Conservation (phyloP, 2,329 filamentous ascomycete species). For the Hymenoscyphus repandus region DNA sequence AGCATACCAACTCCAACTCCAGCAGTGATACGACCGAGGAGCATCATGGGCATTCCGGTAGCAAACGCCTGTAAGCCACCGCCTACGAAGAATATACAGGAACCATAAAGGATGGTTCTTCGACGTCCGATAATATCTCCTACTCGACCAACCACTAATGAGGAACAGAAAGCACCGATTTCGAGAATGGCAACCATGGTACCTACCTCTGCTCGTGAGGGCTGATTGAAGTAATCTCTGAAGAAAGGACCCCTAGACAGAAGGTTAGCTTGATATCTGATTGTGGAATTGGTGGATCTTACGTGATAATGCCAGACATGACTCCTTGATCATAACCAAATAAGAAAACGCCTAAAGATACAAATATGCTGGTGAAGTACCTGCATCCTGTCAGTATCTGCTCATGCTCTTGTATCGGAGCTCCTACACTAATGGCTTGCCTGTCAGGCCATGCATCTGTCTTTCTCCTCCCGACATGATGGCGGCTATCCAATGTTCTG, state of each 20-base stretch:
- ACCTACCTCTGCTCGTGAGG: slow-evolving; percentile 79
- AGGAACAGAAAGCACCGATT: slow-evolving; percentile 87
- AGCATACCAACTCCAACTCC: slow-evolving; percentile 83
- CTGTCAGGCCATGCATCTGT: slow-evolving; percentile 85
- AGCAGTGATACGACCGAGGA: slow-evolving; percentile 73
- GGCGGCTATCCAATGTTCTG: slow-evolving; percentile 66
- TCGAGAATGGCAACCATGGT: slow-evolving; percentile 98
- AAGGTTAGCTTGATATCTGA: slow-evolving; percentile 13
- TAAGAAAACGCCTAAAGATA: slow-evolving; percentile 79
- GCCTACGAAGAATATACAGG: slow-evolving; percentile 78
- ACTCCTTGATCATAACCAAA: slow-evolving; percentile 90
- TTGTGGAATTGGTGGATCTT: slow-evolving; percentile 25
- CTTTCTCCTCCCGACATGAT: slow-evolving; percentile 80
- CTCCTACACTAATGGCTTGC: slow-evolving; percentile 84
- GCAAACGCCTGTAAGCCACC: slow-evolving; percentile 81
- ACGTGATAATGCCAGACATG: slow-evolving; percentile 73
- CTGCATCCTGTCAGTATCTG: slow-evolving; percentile 39
- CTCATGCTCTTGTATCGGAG: neutral
- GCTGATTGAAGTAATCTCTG: slow-evolving; percentile 86
- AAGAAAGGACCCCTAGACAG: slow-evolving; percentile 71
- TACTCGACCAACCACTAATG: slow-evolving; percentile 76
- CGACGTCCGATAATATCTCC: slow-evolving; percentile 89
- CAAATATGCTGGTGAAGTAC: slow-evolving; percentile 91
- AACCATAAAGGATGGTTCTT: slow-evolving; percentile 88
- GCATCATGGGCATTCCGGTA: slow-evolving; percentile 84